These are phyloP conservation scores for Decorospora gaudefroyi DNA, from an alignment of 2,329 filamentous ascomycete genomes.

Conservation along the genomic window DNA sequence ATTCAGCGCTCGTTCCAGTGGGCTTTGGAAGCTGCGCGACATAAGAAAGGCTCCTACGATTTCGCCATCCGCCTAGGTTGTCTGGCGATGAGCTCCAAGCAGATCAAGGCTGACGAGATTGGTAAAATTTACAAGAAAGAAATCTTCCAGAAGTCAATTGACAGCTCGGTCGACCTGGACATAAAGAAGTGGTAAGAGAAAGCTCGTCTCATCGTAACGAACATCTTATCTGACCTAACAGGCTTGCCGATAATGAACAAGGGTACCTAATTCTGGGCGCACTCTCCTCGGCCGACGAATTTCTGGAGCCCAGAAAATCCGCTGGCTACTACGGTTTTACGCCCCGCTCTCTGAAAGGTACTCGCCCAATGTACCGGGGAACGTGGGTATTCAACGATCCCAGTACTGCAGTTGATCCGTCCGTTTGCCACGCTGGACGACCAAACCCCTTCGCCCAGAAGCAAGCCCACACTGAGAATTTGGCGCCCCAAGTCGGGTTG, in stretches of 20 bases:
- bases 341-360: slow-evolving; percentile 23
- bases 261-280: slow-evolving; percentile 30
- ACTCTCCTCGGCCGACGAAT: slow-evolving; percentile 21
- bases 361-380: slow-evolving; percentile 31
- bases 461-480: background rate
- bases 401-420: slow-evolving; percentile 9
- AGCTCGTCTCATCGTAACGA: background rate
- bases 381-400: slow-evolving; percentile 41
- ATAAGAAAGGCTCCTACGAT: slow-evolving; percentile 34
- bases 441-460: slow-evolving; percentile 7
- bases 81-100: slow-evolving; percentile 25
- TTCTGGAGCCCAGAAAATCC: slow-evolving; percentile 33
- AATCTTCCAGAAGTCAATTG: slow-evolving; percentile 21
- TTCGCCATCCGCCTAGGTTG: slow-evolving; percentile 37
- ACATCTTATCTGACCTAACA: slow-evolving; percentile 12
- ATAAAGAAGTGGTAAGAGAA: slow-evolving; percentile 33
- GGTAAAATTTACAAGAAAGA: slow-evolving; percentile 21
- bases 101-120: slow-evolving; percentile 16
- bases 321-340: slow-evolving; percentile 24
- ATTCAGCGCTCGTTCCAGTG: slow-evolving; percentile 26
- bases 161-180: slow-evolving; percentile 13
- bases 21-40: slow-evolving; percentile 29
- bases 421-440: slow-evolving; percentile 17
- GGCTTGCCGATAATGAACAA: slow-evolving; percentile 24
- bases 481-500: slow-evolving; percentile 2